A percentile compares a stretch with the other conserved stretches of the same genome.
phyloP scores from a whole-genome alignment of 805 yeast genomes.

The Peterozyma toletana region DNA sequence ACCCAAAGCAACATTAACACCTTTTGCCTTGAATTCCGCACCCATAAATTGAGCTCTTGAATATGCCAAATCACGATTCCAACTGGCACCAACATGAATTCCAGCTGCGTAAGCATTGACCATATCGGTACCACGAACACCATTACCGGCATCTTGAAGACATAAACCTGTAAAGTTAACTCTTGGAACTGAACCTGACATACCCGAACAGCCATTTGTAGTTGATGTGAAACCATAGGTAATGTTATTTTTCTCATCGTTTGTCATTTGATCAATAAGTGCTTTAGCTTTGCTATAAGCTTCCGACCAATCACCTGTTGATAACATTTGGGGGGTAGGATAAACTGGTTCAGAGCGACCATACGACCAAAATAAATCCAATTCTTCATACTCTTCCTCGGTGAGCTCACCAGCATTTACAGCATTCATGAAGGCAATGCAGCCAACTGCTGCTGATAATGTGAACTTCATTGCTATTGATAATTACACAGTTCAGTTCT shows the following conservation, averaged over 20 bases:
- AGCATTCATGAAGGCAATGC: too few species aligned
- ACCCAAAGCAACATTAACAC: conserved; percentile 48
- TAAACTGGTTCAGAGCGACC: conserved; percentile 13
- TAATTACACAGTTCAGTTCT: too few species aligned
- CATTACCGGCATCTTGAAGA: conserved; percentile 58
- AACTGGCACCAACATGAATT: conserved; percentile 50
- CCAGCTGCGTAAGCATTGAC: conserved; percentile 54
- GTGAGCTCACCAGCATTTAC: too few species aligned
- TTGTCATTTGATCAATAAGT: conserved; percentile 48
- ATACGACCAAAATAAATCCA: conserved; percentile 3
- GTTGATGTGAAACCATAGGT: conserved; percentile 37
- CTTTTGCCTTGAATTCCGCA: conserved; percentile 44
- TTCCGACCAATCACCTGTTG: conserved; percentile 38
- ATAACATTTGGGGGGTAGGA: conserved; percentile 12
- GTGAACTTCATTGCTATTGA: too few species aligned
- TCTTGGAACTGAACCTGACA: conserved; percentile 46
- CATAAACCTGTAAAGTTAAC: conserved; percentile 48
- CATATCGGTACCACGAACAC: conserved; percentile 50
- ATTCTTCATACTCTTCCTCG: too few species aligned
- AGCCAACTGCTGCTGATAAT: too few species aligned
- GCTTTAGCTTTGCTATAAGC: conserved; percentile 51
- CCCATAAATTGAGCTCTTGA: conserved; percentile 53
- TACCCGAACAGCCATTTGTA: conserved; percentile 3
- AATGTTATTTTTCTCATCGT: conserved; percentile 51
- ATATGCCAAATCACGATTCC: conserved; percentile 43